Percentiles rank a stretch among this genome's conserved stretches.
phyloP scores from a whole-genome alignment of 768 basidiomycete species.

The Boletus rubroflammeus region DNA sequence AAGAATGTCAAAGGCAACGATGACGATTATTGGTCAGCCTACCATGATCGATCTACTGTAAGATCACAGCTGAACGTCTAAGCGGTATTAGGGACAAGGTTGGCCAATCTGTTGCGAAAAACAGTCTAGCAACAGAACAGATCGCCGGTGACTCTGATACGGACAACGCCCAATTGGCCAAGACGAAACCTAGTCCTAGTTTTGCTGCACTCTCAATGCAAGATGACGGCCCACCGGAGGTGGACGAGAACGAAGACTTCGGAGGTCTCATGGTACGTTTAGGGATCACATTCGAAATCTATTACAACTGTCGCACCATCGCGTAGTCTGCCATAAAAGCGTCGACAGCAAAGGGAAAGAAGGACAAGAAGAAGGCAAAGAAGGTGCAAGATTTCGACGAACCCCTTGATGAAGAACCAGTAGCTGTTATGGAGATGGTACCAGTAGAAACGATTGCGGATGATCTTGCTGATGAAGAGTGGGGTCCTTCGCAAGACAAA shows the following conservation, averaged over 20 bases:
- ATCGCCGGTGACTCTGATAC: constrained; percentile 41
- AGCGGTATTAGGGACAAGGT: constrained; percentile 52
- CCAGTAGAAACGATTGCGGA: constrained; percentile 61
- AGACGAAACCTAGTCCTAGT: constrained; percentile 32
- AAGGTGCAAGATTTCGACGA: constrained; percentile 32
- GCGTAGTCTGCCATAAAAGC: constrained; percentile 63
- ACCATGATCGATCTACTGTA: constrained; percentile 9
- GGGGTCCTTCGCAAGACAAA: constrained; percentile 43
- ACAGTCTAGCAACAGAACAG: constrained; percentile 29
- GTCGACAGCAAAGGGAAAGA: constrained; percentile 46
- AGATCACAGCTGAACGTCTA: constrained; percentile 17
- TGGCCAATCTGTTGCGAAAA: constrained; percentile 53
- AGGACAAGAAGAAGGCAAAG: constrained; percentile 52
- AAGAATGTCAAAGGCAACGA: constrained; percentile 83
- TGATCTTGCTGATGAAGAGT: constrained; percentile 71
- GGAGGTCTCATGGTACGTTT: constrained; percentile 71
- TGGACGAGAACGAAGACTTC: constrained; percentile 61
- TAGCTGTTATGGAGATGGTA: constrained; percentile 32
- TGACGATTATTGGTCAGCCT: constrained; percentile 71
- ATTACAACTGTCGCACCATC: not conserved
- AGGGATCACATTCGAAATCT: not conserved
- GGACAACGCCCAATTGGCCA: constrained; percentile 34
- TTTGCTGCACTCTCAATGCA: constrained; percentile 47
- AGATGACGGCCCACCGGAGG: constrained; percentile 40
- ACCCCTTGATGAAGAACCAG: constrained; percentile 25